Base-by-base conservation (phyloP, 371 early-diverging fungal genomes). In the Syncephalastrum contaminatum region DNA sequence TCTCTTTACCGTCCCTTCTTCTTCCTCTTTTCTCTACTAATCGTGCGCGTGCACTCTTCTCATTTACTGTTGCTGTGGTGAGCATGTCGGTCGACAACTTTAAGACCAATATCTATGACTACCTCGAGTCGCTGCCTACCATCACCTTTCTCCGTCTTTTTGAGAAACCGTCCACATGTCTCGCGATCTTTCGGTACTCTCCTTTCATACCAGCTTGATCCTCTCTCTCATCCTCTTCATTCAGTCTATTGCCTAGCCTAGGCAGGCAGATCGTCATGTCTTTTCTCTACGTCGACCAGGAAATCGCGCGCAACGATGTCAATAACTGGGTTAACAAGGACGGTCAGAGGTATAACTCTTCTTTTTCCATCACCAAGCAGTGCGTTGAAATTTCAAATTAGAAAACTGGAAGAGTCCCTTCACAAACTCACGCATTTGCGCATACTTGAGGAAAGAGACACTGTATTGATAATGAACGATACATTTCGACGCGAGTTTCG, bases 201-300 rank as follows among this genome's bases (percentile, higher is more conserved):
- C 48, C 18, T 43, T 14, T n/a, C 27, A 19, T 3, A 8, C 18
- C 41, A n/a, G n/a, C 39, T 20, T 53, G 16, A 51, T 20, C 50
- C 30, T 22, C 14, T 54, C 13, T 39, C 10, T 14, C 4, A 48
- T 47, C 12, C 5, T 54, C n/a, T 19, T 40, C 5, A 7, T 15
- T 14, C 64, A 90, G 91, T 58, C 77, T 97, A 16, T 76, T 96
- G 20, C 91, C 94, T 19, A 84, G 90, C 25, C 72, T 95, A 3
- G 91, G 93, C 21, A 89, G 93, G 59, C 97, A 96, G 60, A 79
- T 95, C 51, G 82, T 95, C 48, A 93, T 94, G 91, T 87, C 94
- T 4, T 80, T 94, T 56, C 72, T 97, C 13, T 95, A 93, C 62
- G 73, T 88, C 2, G 81, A 85, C 46, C 45, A 70, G 1, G 81